Percentiles rank a stretch among this genome's conserved stretches.
These are phyloP conservation scores for Spirogloea muscicola DNA, from an alignment of 139 green algal genomes.

Conservation along the genomic window DNA sequence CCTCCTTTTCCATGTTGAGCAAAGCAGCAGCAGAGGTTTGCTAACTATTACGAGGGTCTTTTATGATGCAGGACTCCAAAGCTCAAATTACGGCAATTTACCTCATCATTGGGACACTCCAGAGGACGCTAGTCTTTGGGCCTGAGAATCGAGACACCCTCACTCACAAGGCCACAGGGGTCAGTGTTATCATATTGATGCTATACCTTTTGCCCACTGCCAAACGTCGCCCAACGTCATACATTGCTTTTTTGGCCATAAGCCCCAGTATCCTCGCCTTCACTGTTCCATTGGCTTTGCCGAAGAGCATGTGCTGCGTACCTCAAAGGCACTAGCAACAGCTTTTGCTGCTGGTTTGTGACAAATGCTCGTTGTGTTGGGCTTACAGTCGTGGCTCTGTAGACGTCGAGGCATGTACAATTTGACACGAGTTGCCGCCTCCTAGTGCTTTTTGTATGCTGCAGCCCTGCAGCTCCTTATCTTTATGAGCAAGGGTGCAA, in stretches of 20 bases:
- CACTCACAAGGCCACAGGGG: slow-evolving; percentile 66
- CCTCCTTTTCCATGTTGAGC: background rate
- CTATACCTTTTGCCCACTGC: background rate
- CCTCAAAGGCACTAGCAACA: background rate
- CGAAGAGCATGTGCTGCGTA: background rate
- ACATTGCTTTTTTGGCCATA: background rate
- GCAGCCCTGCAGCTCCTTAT: background rate
- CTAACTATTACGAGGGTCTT: background rate
- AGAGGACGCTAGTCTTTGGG: slow-evolving; percentile 69
- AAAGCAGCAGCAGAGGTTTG: background rate
- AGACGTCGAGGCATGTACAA: background rate
- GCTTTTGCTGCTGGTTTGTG: too few species aligned
- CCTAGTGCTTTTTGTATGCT: background rate
- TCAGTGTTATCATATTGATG: slow-evolving; percentile 2
- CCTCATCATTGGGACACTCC: slow-evolving; percentile 78
- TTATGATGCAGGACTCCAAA: slow-evolving; percentile 59
- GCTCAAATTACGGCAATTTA: slow-evolving; percentile 70
- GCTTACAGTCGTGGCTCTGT: background rate
- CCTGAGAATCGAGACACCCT: slow-evolving; percentile 75
- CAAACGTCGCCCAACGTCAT: background rate
- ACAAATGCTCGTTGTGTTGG: too few species aligned
- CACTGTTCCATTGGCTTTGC: background rate
- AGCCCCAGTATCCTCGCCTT: background rate
- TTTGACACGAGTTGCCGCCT: background rate
- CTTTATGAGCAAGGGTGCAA: too few species aligned